Base-by-base conservation (phyloP, 768 basidiomycete genomes). In the Myochromella boudieri region DNA sequence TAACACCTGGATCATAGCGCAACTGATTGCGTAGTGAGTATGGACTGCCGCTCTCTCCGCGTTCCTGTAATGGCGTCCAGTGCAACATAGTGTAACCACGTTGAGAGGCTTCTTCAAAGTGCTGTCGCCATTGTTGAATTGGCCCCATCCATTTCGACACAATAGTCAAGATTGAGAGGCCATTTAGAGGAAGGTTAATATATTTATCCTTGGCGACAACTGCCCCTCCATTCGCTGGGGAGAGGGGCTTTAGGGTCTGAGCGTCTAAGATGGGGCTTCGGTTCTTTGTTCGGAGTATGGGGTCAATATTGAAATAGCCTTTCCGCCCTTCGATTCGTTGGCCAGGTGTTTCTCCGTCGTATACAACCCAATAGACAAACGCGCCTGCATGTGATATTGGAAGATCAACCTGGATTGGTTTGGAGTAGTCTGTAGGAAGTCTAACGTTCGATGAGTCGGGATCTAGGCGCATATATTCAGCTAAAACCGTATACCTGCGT, bases 81-180 rank as follows among this genome's bases (percentile, higher is more conserved):
- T 99, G 97, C 33, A 99, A 71, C 92, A 98, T 97, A 42, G 95
- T 99, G 72, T 99, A 99, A 1, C 97, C 95, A 38, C 95, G 76
- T 43, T 90, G 77, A 42, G 84, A 81, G 9, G 92, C 89, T 67
- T 95, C 92, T 39, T 78, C 75, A 54, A 97, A 90, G 61, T 91
- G 82, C 3, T 76, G 74, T 34, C 69, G 74, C 97, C 97, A 98
- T 24, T 84, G 72, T 9, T 71, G 65, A 27, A 91, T 66, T 1
- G 86, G 77, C 1, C 95, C 95, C 91, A 97, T 97, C 97, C 97
- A 99, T 65, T 99, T 99, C 1, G 94, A 95, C 36, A 99, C 84
- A 29, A 95, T 76, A 4, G 91, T 94, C 45, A 98, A 72, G 59
- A 98, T 85, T 26, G 87, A 81, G 6, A 99, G 76, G 12, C 90